Evolutionary conservation across 192 early-diverging fungal species (phyloP), one percentile per base, ranked within the genome.

Genomic region (Kickxella alabastrina): DNA sequence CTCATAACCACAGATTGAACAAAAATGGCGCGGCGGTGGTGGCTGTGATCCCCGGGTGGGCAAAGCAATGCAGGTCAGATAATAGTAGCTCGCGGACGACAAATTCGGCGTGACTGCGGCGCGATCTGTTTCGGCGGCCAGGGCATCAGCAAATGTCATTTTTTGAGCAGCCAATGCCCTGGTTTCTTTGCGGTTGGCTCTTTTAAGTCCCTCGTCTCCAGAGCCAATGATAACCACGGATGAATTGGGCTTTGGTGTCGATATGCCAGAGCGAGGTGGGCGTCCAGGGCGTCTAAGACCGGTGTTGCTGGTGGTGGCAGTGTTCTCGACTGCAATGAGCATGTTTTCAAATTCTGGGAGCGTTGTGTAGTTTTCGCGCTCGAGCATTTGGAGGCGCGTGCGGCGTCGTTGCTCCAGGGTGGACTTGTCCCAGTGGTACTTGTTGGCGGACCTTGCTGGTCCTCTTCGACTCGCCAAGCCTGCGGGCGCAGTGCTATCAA

Each of bases 1-100:
- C 40, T 57, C 59, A 54, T 80, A 87, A 5, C 85, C 83, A 48
- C 85, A 87, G 0, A 87, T 78, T 0, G 83, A 81, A 49, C 85
- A 87, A 66, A 87, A 87, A 21, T 74, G 60, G 15, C 85, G 54
- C 22, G 47, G 43, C 6, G 78, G 70, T 25, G 72, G 64, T 3
- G 31, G 36, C 34, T 71, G 71, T 0, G 74, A 73, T 2, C 56
- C 66, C 36, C 68, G 56, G 3, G 54, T 39, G 13, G 75, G 76
- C 6, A 68, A 67, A 8, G 62, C 27, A 19, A 54, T 38, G 31
- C 70, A 66, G 0, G 59, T 43, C 43, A 65, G 29, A 26, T 61
- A 61, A 21, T 65, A 52, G 10, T 46, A 54, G 17, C 34, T 34
- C 17, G 19, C 21, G 9, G 40, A 41, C 18, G 40, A 3, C n/a